Evolutionary conservation across 805 yeast species (phyloP).

Genomic region (Martiniozyma abietophila): DNA sequence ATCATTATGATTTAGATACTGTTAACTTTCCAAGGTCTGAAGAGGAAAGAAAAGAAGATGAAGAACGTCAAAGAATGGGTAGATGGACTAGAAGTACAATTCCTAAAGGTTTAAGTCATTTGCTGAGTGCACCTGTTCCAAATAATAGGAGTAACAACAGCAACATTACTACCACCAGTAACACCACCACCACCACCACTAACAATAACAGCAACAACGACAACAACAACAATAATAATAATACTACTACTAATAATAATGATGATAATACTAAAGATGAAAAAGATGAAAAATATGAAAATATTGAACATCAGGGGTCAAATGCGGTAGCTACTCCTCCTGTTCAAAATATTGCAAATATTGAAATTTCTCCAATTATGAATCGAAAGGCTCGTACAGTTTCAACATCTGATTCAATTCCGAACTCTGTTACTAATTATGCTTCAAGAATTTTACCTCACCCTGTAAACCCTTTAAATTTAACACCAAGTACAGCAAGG

Average conservation of each 20-base stretch:
- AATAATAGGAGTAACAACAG: neutral
- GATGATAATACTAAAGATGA: conserved; percentile 5
- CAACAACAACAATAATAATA: too few relatives aligned
- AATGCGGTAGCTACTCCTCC: too few relatives aligned
- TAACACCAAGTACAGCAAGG: conserved; percentile 7
- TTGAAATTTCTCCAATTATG: too few relatives aligned
- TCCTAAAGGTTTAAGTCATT: conserved; percentile 45
- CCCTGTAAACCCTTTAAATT: conserved; percentile 9
- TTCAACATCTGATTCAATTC: neutral
- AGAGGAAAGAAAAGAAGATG: conserved; percentile 35
- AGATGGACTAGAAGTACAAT: conserved; percentile 41
- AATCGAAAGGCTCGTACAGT: too few relatives aligned
- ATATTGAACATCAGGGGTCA: neutral
- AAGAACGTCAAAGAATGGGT: conserved; percentile 40
- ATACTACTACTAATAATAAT: too few relatives aligned
- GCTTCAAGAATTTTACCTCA: conserved; percentile 10
- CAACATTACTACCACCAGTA: too few relatives aligned
- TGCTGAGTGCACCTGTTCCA: conserved; percentile 28
- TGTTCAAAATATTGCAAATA: too few relatives aligned
- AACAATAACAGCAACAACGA: too few relatives aligned
- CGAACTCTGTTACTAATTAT: neutral
- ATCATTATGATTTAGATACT: conserved; percentile 28
- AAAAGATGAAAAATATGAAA: neutral
- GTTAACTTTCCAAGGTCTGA: conserved; percentile 26
- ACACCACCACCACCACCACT: too few relatives aligned